phyloP scores from a whole-genome alignment of 1,139 yeast species.

The Entelexis paramagnoliae region DNA sequence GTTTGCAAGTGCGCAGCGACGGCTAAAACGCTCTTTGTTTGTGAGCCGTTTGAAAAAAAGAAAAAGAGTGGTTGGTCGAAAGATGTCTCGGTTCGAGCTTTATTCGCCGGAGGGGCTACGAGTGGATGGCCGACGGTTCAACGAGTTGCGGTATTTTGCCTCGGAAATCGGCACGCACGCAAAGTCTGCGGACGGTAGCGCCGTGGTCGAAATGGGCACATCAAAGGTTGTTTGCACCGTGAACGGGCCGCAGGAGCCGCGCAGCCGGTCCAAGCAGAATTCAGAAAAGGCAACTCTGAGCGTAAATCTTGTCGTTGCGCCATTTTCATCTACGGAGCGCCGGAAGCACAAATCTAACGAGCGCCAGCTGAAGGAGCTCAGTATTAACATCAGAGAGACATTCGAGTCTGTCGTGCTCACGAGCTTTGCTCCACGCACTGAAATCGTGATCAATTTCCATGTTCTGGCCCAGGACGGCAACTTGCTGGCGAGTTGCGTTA shows the following conservation, averaged over 20 bases:
- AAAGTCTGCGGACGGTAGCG: conserved; percentile 80
- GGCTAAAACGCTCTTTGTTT: background rate
- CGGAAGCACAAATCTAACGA: conserved; percentile 43
- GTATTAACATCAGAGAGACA: conserved; percentile 63
- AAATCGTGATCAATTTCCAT: conserved; percentile 60
- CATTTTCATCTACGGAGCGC: conserved; percentile 71
- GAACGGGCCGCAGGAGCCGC: conserved; percentile 83
- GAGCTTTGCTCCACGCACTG: conserved; percentile 71
- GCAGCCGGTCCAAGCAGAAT: conserved; percentile 37
- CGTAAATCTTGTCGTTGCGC: conserved; percentile 61
- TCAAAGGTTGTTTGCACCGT: conserved; percentile 80
- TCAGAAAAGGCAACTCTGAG: conserved; percentile 45
- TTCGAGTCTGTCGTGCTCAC: conserved; percentile 70
- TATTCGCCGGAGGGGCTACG: conserved; percentile 92
- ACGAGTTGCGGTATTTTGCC: conserved; percentile 72
- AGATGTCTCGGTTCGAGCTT: conserved; percentile 56
- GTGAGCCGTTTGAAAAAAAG: background rate
- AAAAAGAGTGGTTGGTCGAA: background rate
- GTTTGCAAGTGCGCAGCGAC: background rate
- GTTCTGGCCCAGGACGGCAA: conserved; percentile 91
- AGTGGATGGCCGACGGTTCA: conserved; percentile 90
- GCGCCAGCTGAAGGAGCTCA: conserved; percentile 60
- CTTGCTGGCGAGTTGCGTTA: conserved; percentile 62
- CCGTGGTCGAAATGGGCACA: conserved; percentile 86
- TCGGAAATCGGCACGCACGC: conserved; percentile 84